A percentile compares a stretch with the other conserved stretches of the same genome.
phyloP scores from a whole-genome alignment of 768 basidiomycete genomes.

The Hygrophorus pudorinus region DNA sequence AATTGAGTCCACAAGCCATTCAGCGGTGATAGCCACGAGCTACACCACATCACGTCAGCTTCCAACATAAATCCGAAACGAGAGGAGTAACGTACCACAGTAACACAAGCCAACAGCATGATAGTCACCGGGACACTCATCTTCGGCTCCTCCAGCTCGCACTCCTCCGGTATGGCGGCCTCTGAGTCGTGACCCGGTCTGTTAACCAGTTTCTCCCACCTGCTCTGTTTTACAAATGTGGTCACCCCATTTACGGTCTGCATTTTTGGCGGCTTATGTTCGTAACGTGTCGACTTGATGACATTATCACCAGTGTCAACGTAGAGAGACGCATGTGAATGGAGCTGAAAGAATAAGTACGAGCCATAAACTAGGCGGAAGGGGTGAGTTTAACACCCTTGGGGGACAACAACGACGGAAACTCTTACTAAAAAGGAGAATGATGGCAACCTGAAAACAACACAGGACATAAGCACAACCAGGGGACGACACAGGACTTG shows the following conservation, averaged over 20 bases:
- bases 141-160: slow-evolving; percentile 40
- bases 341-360: slow-evolving; percentile 73
- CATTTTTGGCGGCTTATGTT: slow-evolving; percentile 15
- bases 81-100: slow-evolving; percentile 45
- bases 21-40: slow-evolving; percentile 55
- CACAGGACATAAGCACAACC: neutral
- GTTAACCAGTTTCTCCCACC: slow-evolving; percentile 7
- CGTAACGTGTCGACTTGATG: slow-evolving; percentile 25
- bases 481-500: slow-evolving; percentile 4
- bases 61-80: slow-evolving; percentile 13
- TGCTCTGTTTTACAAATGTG: neutral
- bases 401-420: neutral
- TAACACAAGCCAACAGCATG: slow-evolving; percentile 44
- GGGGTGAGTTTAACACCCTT: neutral
- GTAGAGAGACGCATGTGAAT: slow-evolving; percentile 66
- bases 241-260: slow-evolving; percentile 10
- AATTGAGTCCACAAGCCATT: slow-evolving; percentile 77
- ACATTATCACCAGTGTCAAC: slow-evolving; percentile 32
- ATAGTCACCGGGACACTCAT: slow-evolving; percentile 48
- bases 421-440: slow-evolving; percentile 62
- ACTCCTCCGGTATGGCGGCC: slow-evolving; percentile 16
- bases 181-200: slow-evolving; percentile 8
- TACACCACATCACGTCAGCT: slow-evolving; percentile 20
- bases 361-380: slow-evolving; percentile 46
- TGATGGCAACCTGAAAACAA: slow-evolving; percentile 50